Evolutionary conservation across 768 basidiomycete genomes (phyloP), one percentile per base, ranked within the genome.

Genomic region (Trametes villosa): DNA sequence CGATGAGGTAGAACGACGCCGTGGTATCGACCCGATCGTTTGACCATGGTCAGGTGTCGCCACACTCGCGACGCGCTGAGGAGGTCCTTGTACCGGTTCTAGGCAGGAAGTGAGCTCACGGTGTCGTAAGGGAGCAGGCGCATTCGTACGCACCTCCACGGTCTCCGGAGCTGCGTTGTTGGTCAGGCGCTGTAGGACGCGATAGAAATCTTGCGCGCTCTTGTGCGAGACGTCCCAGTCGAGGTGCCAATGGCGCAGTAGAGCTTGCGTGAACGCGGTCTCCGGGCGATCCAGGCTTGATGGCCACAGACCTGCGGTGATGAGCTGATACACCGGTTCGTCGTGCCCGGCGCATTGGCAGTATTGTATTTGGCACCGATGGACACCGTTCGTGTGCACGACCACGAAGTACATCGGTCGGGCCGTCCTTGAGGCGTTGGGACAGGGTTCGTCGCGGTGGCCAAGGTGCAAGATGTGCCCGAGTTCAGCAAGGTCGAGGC

Each of bases 381-480:
- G 48, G n/a, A 50, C 31, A 5, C 27, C 46, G 29, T 48, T 48
- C 26, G 17, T n/a, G 46, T 48, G 46, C 1, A 30, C 46, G 29
- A 48, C 22, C 31, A 50, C 48, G 31, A 50, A 50, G 18, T 20
- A 15, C 2, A 15, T 31, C 1, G 48, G 48, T 3, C 15, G 13
- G 5, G 18, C 9, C 13, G 13, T 8, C 3, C 31, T 50, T 18
- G 48, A 31, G 7, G 34, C 9, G 20, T 54, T 2, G 9, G 41
- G 27, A 22, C 53, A 54, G 9, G 38, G 27, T 5, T 12, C n/a
- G 27, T 34, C 29, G 8, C 27, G 27, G 22, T 54, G 53, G 9
- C 53, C 53, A 18, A 54, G 42, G 53, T 42, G 29, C 4, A 54
- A 18, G n/a, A 54, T 34, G 18, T 41, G 38, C 13, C 41, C 53